phyloP scores from a whole-genome alignment of 148 eudicot genomes.

The Nyssa sinensis region DNA sequence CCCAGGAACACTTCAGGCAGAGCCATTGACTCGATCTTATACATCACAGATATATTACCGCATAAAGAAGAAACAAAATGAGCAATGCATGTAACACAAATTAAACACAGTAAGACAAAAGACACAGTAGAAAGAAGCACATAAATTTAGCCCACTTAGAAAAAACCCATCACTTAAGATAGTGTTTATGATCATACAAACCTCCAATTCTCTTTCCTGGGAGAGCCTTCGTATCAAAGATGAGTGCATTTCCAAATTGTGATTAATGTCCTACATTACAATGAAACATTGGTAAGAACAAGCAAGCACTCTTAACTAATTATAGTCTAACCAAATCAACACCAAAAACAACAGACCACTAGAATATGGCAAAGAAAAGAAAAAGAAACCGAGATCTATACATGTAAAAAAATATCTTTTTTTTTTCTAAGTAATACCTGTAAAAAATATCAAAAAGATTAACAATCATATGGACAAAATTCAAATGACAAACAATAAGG shows the following conservation, averaged over 20 bases:
- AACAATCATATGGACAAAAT: too few species aligned
- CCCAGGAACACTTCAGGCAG: not conserved
- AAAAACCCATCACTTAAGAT: not conserved
- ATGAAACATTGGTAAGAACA: not conserved
- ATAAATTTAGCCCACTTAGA: not conserved
- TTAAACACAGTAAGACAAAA: not conserved
- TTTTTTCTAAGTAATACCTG: too few species aligned
- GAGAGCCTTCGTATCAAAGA: constrained; percentile 74
- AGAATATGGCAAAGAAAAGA: not conserved
- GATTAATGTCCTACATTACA: constrained; percentile 47
- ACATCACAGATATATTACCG: too few species aligned
- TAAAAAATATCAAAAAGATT: too few species aligned
- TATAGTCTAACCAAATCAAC: not conserved
- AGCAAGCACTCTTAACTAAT: not conserved
- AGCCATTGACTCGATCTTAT: too few species aligned
- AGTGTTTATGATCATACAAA: constrained; percentile 19
- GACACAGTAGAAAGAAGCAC: not conserved
- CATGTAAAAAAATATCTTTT: too few species aligned
- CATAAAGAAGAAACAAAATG: not conserved
- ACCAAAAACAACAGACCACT: not conserved
- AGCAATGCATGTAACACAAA: not conserved
- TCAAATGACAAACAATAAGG: too few species aligned
- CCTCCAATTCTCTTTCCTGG: constrained; percentile 86
- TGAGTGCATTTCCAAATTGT: constrained; percentile 82
- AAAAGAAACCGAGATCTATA: not conserved